Evolutionary conservation across 139 green algal genomes (phyloP).

Genomic region (Coccomyxa sp.): DNA sequence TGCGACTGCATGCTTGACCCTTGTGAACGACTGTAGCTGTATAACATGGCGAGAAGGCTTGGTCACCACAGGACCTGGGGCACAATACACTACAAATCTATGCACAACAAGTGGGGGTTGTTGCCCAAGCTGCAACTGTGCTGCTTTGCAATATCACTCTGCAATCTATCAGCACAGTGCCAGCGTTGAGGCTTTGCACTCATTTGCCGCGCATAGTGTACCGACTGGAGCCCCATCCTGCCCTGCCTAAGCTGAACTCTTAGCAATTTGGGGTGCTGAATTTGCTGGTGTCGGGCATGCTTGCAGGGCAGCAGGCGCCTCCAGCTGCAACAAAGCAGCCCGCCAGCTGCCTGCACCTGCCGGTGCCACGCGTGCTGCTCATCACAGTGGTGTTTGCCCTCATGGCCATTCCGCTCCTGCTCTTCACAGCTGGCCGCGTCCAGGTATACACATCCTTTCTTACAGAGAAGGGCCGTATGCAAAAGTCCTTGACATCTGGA

Average conservation of each 20-base stretch:
- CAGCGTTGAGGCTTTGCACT: not conserved
- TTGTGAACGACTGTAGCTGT: not conserved
- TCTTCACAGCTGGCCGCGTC: not conserved
- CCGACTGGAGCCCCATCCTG: not conserved
- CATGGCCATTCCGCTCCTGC: not conserved
- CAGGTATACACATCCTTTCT: not conserved
- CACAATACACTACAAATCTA: not conserved
- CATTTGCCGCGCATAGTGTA: not conserved
- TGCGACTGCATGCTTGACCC: not conserved
- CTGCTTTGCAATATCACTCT: not conserved
- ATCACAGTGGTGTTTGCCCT: not conserved
- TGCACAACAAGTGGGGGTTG: not conserved
- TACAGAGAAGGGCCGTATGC: not conserved
- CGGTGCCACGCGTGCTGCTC: not conserved
- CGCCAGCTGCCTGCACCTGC: not conserved
- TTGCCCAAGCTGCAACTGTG: not conserved
- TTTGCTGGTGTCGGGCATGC: not conserved
- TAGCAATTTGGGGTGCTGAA: not conserved
- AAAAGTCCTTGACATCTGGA: not conserved
- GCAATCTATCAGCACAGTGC: not conserved
- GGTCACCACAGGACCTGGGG: too few species aligned
- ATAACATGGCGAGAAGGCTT: too few species aligned
- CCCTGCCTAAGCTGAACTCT: not conserved
- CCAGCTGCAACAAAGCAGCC: not conserved
- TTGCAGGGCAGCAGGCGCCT: not conserved